Evolutionary conservation across 495 filamentous ascomycete species (phyloP), one percentile per base, ranked within the genome.

Genomic region (Penicillium alfredii): DNA sequence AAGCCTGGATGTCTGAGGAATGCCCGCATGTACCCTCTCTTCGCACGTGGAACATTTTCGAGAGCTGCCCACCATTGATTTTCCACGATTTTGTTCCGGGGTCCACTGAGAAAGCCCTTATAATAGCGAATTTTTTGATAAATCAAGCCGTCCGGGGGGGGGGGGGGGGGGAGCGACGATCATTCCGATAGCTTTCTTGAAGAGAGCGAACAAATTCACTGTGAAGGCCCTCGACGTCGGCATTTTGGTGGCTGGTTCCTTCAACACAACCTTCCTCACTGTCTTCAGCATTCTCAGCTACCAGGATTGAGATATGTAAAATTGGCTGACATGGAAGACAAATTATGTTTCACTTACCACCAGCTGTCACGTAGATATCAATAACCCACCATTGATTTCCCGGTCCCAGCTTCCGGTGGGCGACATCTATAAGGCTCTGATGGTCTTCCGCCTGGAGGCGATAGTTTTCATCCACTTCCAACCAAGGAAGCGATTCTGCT

Each of bases 111-210:
- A 10, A 29, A n/a, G 4, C 42, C 42, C 12, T 45, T 25, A 10
- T 49, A 49, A 22, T 30, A 35, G 14, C 30, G 28, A 25, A 49
- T 49, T 4, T 36, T 30, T 19, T 49, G 12, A 11, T 49, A 49
- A 4, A 45, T 37, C 25, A 49, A 11, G 4, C 46, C 29, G 24
- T 49, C 24, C 4, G 46, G 29, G n/a, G n/a, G n/a, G n/a, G n/a
- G n/a, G n/a, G n/a, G n/a, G n/a, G n/a, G n/a, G n/a, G n/a, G 1
- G 37, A 41, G 15, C 28, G 21, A 24, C 15, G 14, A 6, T 49
- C 41, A 12, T 49, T 49, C 4, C 1, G 31, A 14, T n/a, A 33
- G 8, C 31, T 15, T 12, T 33, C 31, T n/a, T 45, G 3, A 6
- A 23, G 21, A 9, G 21, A 23, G 5, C 9, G 21, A 23, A 23